Evolutionary conservation across 2,329 filamentous ascomycete species (phyloP), one percentile per base, ranked within the genome.

Genomic region (Verticillium nonalfalfae): DNA sequence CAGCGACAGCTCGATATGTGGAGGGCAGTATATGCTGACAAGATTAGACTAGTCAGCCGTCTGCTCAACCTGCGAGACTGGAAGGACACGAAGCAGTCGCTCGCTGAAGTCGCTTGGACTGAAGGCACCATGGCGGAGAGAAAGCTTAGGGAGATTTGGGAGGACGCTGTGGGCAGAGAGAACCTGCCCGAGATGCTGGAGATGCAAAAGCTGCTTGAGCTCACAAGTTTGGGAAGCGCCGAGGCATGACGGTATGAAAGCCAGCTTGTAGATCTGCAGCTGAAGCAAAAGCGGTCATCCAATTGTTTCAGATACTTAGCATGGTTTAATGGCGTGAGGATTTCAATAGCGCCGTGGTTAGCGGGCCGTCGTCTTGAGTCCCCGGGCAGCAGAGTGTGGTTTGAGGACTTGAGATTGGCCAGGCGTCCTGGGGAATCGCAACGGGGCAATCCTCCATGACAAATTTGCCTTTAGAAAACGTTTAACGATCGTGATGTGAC

Each of bases 101-200:
- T 79, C 60, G 70, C 70, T 15, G 74, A 74, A 35, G 72, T 79
- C 61, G 71, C 76, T 34, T 78, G 77, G 68, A 71, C 70, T 26
- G 75, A 78, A 39, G 74, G 74, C 56, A 74, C 75, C 59, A 72
- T 77, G 59, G 72, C 75, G 34, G 77, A 79, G 60, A 67, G 66
- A 38, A 75, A 76, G 60, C 65, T 79, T 61, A 69, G 70, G 64
- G 72, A 72, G 45, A 68, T 79, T 40, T 80, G 77, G 77, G 73
- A 78, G 59, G 70, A 75, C 59, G 76, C 76, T 31, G 69, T 74
- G 62, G 72, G 13, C 26, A 18, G 26, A 35, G 31, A 35, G 26
- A 31, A 34, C 54, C 4, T 56, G 54, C 33, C 54, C 54, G 33
- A 56, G 54, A 34, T 35, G n/a, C 54, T 52, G n/a, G 33, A 56